A percentile compares a stretch with the other conserved stretches of the same genome.
phyloP scores from a whole-genome alignment of 352 stramenopile species.

The Globisporangium canariense region DNA sequence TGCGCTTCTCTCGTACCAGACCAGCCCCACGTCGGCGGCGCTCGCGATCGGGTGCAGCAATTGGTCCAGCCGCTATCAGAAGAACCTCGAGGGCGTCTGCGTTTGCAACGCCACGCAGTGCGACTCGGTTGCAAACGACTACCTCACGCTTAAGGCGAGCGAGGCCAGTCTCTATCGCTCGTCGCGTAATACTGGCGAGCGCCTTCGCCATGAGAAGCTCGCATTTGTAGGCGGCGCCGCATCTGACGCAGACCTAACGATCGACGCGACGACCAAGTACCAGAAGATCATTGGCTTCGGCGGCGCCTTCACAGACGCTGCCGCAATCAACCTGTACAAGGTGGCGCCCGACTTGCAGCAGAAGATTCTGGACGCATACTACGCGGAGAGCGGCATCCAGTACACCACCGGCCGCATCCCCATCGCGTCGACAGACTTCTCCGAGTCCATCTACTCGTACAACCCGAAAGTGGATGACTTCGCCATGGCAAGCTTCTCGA shows the following conservation, averaged over 20 bases:
- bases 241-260: constrained; percentile 34
- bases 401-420: constrained; percentile 79
- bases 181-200: constrained; percentile 45
- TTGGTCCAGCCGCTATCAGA: constrained; percentile 45
- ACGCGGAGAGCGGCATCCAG: constrained; percentile 56
- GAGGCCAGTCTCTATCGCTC: constrained; percentile 44
- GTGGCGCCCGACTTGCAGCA: constrained; percentile 49
- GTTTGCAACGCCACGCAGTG: constrained; percentile 52
- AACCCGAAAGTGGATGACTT: constrained; percentile 65
- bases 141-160: constrained; percentile 30
- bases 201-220: constrained; percentile 38
- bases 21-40: constrained; percentile 4
- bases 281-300: constrained; percentile 88
- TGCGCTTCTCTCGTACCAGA: constrained; percentile 1
- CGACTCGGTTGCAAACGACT: constrained; percentile 49
- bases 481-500: constrained; percentile 67
- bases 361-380: constrained; percentile 76
- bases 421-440: constrained; percentile 88
- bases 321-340: constrained; percentile 76
- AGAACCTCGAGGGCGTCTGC: constrained; percentile 45
- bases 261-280: constrained; percentile 52
- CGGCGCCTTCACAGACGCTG: constrained; percentile 84
- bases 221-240: constrained; percentile 23
- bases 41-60: constrained; percentile 28
- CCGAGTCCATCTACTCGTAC: constrained; percentile 81